A percentile compares a stretch with the other conserved stretches of the same genome.
These are phyloP conservation scores for Boletus barrowsii DNA, from an alignment of 768 basidiomycete species.

Conservation along the genomic window DNA sequence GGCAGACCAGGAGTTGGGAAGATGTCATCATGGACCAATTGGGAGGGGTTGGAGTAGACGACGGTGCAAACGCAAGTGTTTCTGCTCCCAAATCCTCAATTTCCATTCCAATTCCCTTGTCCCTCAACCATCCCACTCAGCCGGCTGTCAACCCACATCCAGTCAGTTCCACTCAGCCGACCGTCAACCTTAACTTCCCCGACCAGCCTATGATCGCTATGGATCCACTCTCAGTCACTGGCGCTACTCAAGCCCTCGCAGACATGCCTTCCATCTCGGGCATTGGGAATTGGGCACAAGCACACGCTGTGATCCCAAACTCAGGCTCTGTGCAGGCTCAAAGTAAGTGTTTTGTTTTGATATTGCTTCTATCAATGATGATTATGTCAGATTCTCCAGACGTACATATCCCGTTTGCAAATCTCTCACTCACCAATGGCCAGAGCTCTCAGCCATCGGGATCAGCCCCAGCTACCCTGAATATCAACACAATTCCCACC, in stretches of 20 bases:
- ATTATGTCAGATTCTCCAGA: neutral
- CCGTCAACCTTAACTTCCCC: too few relatives aligned
- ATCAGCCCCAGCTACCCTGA: neutral
- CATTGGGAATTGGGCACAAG: neutral
- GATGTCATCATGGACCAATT: neutral
- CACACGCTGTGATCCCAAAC: neutral
- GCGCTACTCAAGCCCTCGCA: neutral
- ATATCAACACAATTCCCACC: too few relatives aligned
- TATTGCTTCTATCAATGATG: neutral
- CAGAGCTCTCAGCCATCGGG: neutral
- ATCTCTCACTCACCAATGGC: neutral
- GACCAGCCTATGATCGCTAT: too few relatives aligned
- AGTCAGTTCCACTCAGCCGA: neutral
- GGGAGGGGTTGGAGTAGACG: neutral
- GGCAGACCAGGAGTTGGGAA: neutral
- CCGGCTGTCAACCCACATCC: neutral
- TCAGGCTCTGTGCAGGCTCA: too few relatives aligned
- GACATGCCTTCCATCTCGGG: neutral
- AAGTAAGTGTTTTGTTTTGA: too few relatives aligned
- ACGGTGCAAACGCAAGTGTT: too few relatives aligned
- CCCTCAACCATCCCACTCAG: neutral
- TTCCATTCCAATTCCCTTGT: neutral
- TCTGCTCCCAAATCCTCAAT: neutral
- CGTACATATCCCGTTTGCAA: neutral
- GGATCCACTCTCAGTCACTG: neutral